Evolutionary conservation across 2,329 filamentous ascomycete genomes (phyloP).

Genomic region (Colletotrichum sp.): DNA sequence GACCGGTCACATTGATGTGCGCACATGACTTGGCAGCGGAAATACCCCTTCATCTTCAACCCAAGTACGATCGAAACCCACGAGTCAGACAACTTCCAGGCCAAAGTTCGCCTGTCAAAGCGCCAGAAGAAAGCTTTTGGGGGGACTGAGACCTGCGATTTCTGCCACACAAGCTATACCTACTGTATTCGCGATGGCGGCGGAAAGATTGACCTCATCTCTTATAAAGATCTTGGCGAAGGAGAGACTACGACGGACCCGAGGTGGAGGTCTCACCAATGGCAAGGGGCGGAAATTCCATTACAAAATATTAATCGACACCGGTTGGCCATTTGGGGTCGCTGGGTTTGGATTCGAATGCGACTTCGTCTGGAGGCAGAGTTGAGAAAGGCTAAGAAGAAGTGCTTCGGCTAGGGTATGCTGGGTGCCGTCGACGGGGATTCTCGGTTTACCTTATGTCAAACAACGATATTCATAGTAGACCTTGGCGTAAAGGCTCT

Average conservation of each 20-base stretch:
- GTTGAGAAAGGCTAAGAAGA: not conserved
- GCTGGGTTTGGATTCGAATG: not conserved
- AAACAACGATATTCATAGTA: not conserved
- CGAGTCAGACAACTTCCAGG: not conserved
- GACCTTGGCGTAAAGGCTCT: not conserved
- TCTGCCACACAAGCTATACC: not conserved
- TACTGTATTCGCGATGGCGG: not conserved
- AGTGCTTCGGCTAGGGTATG: not conserved
- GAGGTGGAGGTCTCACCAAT: not conserved
- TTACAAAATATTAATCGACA: not conserved
- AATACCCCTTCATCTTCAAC: not conserved
- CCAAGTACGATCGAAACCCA: not conserved
- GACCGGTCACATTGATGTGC: not conserved
- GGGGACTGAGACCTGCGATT: not conserved
- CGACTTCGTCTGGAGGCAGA: not conserved
- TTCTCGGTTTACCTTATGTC: not conserved
- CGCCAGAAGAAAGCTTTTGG: not conserved
- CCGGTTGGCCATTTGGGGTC: not conserved
- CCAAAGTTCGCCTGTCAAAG: not conserved
- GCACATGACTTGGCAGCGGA: not conserved
- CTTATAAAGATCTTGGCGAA: not conserved
- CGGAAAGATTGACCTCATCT: not conserved
- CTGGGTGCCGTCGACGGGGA: not conserved
- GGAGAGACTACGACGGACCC: not conserved
- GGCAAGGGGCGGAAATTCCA: not conserved